phyloP scores from a whole-genome alignment of 177 flowering plant species.

The Vitis hybrid region DNA sequence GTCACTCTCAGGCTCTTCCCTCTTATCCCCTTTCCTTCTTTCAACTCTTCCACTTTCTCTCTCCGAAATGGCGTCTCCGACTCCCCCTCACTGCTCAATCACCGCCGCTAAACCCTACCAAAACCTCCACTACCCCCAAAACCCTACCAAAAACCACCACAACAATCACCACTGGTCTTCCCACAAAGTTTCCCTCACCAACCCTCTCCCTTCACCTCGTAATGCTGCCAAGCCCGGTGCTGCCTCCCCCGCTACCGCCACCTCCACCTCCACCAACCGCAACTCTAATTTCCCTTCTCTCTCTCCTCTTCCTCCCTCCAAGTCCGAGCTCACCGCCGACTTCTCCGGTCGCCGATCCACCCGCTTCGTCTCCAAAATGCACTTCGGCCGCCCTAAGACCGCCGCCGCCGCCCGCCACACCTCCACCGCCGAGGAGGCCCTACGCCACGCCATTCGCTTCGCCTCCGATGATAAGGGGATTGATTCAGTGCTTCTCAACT shows the following conservation, averaged over 20 bases:
- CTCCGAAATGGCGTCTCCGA: constrained; percentile 51
- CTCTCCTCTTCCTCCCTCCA: constrained; percentile 31
- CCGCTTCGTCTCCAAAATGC: constrained; percentile 83
- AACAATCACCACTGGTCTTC: constrained; percentile 23
- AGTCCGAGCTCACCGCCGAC: constrained; percentile 51
- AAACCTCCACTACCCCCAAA: constrained; percentile 38
- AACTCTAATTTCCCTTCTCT: constrained; percentile 44
- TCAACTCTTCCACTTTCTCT: background rate
- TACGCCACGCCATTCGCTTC: constrained; percentile 32
- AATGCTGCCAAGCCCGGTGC: constrained; percentile 23
- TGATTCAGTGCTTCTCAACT: constrained; percentile 40
- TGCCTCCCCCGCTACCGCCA: constrained; percentile 22
- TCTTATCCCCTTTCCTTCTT: background rate
- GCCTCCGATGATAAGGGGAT: constrained; percentile 32
- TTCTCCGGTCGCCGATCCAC: constrained; percentile 91
- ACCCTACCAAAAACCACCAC: constrained; percentile 24
- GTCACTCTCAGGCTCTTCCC: background rate
- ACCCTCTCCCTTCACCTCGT: constrained; percentile 18
- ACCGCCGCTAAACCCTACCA: constrained; percentile 52
- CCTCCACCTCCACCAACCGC: constrained; percentile 17
- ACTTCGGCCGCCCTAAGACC: constrained; percentile 68
- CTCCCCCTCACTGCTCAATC: constrained; percentile 61
- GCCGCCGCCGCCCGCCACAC: constrained; percentile 47
- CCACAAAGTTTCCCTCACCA: constrained; percentile 31
- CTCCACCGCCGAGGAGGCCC: constrained; percentile 69